Percentiles rank a stretch among this genome's conserved stretches.
phyloP scores from a whole-genome alignment of 2,329 filamentous ascomycete species.

The Arthrinium puccinioides region DNA sequence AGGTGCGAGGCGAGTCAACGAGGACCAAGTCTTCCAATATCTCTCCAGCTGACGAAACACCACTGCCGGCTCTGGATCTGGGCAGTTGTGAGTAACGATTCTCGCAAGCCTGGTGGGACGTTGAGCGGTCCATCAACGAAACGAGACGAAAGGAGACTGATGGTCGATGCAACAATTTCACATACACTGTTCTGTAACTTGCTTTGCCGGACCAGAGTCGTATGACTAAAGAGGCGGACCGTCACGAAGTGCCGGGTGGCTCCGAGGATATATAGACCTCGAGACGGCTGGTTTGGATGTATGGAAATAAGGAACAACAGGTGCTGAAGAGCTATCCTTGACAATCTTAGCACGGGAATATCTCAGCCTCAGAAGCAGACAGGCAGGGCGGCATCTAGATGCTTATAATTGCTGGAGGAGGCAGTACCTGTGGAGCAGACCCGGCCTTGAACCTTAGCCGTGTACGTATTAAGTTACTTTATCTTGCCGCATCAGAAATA shows the following conservation, averaged over 20 bases:
- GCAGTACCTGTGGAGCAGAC: constrained; percentile 6
- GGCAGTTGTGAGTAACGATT: constrained; percentile 19
- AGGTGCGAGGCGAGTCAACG: constrained; percentile 12
- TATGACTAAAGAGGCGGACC: too few species aligned
- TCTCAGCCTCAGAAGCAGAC: constrained; percentile 7
- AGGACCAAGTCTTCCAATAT: constrained; percentile 13
- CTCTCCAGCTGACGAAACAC: constrained; percentile 14
- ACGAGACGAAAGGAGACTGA: too few species aligned
- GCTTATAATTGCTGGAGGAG: constrained; percentile 8
- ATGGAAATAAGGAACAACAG: too few species aligned
- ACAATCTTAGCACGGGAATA: constrained; percentile 1
- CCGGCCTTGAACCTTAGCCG: constrained; percentile 3
- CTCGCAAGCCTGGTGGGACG: constrained; percentile 12
- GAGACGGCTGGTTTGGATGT: too few species aligned
- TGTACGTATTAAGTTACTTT: too few species aligned
- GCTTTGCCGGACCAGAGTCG: too few species aligned
- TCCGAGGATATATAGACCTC: too few species aligned
- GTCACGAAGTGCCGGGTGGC: too few species aligned
- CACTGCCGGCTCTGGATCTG: constrained; percentile 17
- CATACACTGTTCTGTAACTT: too few species aligned
- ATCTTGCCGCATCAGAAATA: constrained; percentile 1
- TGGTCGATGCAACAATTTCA: too few species aligned
- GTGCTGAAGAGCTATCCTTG: constrained; percentile 6
- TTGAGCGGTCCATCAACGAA: constrained; percentile 18
- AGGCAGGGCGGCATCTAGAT: constrained; percentile 3